Base-by-base conservation (phyloP, 2,329 filamentous ascomycete genomes). In the Zymoseptoria ardabiliae region DNA sequence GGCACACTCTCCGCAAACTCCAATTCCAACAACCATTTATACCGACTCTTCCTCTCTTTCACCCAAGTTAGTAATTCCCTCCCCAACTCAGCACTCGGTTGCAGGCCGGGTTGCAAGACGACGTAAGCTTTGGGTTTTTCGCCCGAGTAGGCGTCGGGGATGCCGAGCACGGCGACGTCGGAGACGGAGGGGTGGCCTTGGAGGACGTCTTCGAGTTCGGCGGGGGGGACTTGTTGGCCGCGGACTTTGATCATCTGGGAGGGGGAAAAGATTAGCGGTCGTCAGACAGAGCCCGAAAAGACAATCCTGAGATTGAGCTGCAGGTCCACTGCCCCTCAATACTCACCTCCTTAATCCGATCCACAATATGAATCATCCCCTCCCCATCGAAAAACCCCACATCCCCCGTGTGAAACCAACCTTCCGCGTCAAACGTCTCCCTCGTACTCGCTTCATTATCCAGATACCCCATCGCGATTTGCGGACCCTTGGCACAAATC, bases 1-100 rank as follows among this genome's bases (percentile, higher is more conserved):
- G 88, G 88, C 22, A 91, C 82, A 53, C 77, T 77, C 53, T 85
- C 82, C 19, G 86, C 76, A 63, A 88, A 88, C 70, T 85, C 82
- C 3, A 88, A 75, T 81, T 58, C 86, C 68, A 80, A 81, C 62
- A 89, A 75, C 80, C 82, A 85, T 75, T 89, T 89, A 72, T 88
- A 84, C 22, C 82, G 77, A 1, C 86, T 83, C 73, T 90, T 88
- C 72, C 83, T 85, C 52, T 83, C 79, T 69, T 82, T 79, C 2
- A 90, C 85, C 69, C 84, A 83, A 65, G 80, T 78, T 57, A 79
- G 72, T 50, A 90, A 79, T 56, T 79, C 78, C 57, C 68, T 70
- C 2, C 78, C 77, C 4, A 74, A 61, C 54, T 61, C 65, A 28
- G 55, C 57, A 25, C 50, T 60, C 13, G 58, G 54, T 28, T 59